Conservation (phyloP, 2,329 filamentous ascomycete species). For the Neofusicoccum umdonicola region DNA sequence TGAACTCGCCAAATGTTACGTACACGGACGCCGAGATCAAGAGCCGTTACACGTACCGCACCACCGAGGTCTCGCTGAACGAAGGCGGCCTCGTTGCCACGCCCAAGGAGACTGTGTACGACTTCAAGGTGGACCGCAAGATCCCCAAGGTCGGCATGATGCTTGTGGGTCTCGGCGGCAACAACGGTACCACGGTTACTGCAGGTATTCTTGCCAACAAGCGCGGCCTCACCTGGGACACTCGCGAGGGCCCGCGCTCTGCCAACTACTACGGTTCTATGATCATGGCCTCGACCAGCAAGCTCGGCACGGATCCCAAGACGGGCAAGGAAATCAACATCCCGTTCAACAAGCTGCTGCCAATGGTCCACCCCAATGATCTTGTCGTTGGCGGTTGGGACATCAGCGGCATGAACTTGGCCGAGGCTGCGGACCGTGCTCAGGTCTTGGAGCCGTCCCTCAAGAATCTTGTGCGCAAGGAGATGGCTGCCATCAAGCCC, state of each 20-base stretch:
- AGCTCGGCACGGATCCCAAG: slow-evolving; percentile 83
- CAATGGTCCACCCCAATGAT: slow-evolving; percentile 97
- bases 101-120: slow-evolving; percentile 85
- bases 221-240: slow-evolving; percentile 83
- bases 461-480: slow-evolving; percentile 85
- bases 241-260: slow-evolving; percentile 77
- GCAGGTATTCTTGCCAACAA: slow-evolving; percentile 97
- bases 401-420: slow-evolving; percentile 86
- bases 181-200: slow-evolving; percentile 96
- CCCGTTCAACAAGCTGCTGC: slow-evolving; percentile 88
- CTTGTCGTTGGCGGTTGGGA: slow-evolving; percentile 96
- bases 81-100: slow-evolving; percentile 78
- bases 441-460: slow-evolving; percentile 92
- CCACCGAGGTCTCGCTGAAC: slow-evolving; percentile 74
- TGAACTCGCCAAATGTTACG: slow-evolving; percentile 86
- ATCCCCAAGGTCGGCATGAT: slow-evolving; percentile 93
- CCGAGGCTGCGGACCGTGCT: slow-evolving; percentile 91
- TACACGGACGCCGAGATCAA: slow-evolving; percentile 87
- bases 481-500: slow-evolving; percentile 85
- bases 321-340: slow-evolving; percentile 91
- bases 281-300: slow-evolving; percentile 95
- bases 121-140: slow-evolving; percentile 96
- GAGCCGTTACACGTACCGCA: slow-evolving; percentile 95
- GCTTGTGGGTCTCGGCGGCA: slow-evolving; percentile 96
- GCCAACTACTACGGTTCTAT: slow-evolving; percentile 99